phyloP scores from a whole-genome alignment of 2,329 filamentous ascomycete species.

The Fusarium citri region DNA sequence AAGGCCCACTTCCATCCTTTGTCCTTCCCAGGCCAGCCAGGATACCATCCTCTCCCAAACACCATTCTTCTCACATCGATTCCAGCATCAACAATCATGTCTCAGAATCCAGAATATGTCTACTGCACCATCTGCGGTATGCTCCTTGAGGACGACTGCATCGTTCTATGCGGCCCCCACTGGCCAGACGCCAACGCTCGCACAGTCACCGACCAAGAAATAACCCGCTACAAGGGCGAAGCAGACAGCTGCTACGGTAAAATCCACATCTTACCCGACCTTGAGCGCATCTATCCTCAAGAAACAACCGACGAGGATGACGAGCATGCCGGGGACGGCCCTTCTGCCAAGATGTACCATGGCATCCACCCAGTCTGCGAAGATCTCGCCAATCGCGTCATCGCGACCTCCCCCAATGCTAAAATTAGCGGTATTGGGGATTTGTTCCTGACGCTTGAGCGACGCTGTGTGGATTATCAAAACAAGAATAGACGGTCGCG shows the following conservation, averaged over 20 bases:
- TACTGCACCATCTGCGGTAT: conserved; percentile 19
- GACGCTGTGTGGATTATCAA: not conserved
- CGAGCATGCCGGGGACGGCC: not conserved
- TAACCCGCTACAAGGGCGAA: not conserved
- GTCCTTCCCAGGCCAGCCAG: too few species aligned
- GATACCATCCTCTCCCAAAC: not conserved
- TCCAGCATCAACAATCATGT: not conserved
- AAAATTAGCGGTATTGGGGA: not conserved
- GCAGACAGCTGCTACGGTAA: fast-evolving
- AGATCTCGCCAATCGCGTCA: not conserved
- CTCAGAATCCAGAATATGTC: not conserved
- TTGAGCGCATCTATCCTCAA: fast-evolving
- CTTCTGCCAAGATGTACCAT: not conserved
- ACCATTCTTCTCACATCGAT: not conserved
- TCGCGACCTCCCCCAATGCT: not conserved
- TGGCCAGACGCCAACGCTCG: not conserved
- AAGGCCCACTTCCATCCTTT: too few species aligned
- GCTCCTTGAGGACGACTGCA: not conserved
- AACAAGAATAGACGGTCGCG: too few species aligned
- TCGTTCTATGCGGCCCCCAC: not conserved
- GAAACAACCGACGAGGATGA: not conserved
- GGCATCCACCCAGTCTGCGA: conserved; percentile 6
- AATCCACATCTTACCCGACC: fast-evolving
- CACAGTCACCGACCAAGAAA: not conserved
- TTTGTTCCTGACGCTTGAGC: not conserved